These are phyloP conservation scores for Penstemon barbatus DNA, from an alignment of 257 asterid genomes.

Conservation along the genomic window DNA sequence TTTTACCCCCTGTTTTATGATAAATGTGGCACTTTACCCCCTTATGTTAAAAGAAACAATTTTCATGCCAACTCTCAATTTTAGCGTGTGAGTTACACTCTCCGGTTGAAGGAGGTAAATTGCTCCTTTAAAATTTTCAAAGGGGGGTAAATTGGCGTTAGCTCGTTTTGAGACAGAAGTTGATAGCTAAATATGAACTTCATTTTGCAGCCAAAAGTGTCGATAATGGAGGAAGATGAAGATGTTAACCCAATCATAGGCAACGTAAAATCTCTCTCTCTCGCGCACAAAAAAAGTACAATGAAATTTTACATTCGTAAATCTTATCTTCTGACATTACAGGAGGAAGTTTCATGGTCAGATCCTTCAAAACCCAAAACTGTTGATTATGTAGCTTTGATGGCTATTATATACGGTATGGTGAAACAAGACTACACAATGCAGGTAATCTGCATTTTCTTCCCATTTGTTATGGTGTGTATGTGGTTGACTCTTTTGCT, in stretches of 20 bases:
- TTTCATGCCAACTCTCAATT: too few species aligned
- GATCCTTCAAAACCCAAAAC: slow-evolving; percentile 43
- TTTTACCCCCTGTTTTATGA: too few species aligned
- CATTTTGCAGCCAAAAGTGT: slow-evolving; percentile 49
- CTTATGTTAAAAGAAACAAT: too few species aligned
- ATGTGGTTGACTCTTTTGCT: not conserved
- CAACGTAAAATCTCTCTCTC: not conserved
- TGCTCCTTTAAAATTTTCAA: too few species aligned
- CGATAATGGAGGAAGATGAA: slow-evolving; percentile 37
- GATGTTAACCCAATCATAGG: slow-evolving; percentile 23
- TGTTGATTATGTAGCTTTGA: slow-evolving; percentile 53
- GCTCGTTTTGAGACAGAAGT: slow-evolving; percentile 2
- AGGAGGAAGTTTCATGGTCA: slow-evolving; percentile 39
- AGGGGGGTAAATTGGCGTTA: too few species aligned
- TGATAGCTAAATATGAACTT: slow-evolving; percentile 15
- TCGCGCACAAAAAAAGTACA: not conserved
- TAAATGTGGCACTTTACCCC: too few species aligned
- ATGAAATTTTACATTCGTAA: not conserved
- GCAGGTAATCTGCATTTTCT: slow-evolving; percentile 58
- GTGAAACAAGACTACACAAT: slow-evolving; percentile 68
- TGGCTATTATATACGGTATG: slow-evolving; percentile 70
- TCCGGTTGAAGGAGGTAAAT: too few species aligned
- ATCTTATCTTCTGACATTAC: not conserved
- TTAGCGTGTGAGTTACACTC: too few species aligned
- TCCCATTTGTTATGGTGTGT: not conserved